These are phyloP conservation scores for Apiospora malaysiana DNA, from an alignment of 2,329 filamentous ascomycete genomes.

Conservation along the genomic window DNA sequence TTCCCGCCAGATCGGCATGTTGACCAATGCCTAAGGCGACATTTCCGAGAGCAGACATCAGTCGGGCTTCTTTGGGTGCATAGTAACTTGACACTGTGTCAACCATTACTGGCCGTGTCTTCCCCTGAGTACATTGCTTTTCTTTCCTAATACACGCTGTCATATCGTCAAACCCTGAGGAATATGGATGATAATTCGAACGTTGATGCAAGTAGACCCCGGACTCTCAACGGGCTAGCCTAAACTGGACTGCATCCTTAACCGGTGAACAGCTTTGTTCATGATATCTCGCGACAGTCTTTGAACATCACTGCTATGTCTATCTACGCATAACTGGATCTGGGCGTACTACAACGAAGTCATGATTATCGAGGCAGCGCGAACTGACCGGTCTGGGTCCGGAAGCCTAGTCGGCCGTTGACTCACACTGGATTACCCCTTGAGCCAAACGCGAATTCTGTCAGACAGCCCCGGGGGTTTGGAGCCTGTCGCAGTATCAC, in stretches of 20 bases:
- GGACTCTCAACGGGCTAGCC: background rate
- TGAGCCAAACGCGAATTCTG: background rate
- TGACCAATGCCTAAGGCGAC: background rate
- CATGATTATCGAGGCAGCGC: background rate
- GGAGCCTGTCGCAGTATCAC: constrained; percentile 3
- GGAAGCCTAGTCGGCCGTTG: constrained; percentile 6
- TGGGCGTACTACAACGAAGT: background rate
- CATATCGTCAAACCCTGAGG: background rate
- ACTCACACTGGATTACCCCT: constrained; percentile 15
- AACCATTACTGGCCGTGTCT: background rate
- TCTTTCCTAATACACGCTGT: background rate
- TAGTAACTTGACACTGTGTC: background rate
- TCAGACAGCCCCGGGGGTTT: background rate
- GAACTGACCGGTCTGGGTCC: constrained; percentile 8
- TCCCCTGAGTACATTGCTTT: background rate
- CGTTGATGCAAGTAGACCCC: background rate
- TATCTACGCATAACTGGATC: background rate
- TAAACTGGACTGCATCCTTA: background rate
- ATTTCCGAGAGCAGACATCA: background rate
- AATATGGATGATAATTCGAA: background rate
- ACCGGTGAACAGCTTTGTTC: constrained; percentile 6
- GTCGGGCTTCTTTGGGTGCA: background rate
- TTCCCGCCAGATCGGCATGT: background rate
- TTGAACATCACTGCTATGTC: background rate
- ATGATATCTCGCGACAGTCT: background rate